Percentiles rank a stretch among this genome's conserved stretches.
phyloP scores from a whole-genome alignment of 2,329 filamentous ascomycete genomes.

The Colletotrichum liriopes region DNA sequence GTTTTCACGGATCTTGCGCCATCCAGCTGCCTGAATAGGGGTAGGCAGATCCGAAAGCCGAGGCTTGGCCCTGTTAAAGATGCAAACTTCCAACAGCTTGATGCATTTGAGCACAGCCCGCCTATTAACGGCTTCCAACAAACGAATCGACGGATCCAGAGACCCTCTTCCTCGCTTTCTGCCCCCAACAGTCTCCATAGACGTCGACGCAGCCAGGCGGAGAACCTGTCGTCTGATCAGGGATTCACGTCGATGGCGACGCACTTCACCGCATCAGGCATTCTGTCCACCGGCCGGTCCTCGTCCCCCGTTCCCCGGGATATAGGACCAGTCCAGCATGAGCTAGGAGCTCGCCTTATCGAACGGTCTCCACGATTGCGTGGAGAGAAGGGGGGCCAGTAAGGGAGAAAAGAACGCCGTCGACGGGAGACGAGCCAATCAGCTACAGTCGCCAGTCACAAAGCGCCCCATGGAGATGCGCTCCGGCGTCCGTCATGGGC shows the following conservation, averaged over 20 bases:
- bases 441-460: background rate
- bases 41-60: background rate
- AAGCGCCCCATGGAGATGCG: background rate
- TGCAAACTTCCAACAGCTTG: constrained; percentile 14
- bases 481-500: constrained; percentile 1
- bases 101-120: background rate
- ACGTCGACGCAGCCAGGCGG: constrained; percentile 19
- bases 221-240: constrained; percentile 4
- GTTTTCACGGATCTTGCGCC: background rate
- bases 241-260: background rate
- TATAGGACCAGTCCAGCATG: constrained; percentile 1
- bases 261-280: constrained; percentile 21
- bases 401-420: constrained; percentile 34
- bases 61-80: constrained; percentile 13
- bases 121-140: background rate
- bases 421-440: constrained; percentile 10
- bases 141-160: background rate
- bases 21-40: background rate
- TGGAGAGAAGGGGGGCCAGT: constrained; percentile 17
- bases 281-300: constrained; percentile 8
- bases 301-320: constrained; percentile 35
- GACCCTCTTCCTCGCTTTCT: background rate
- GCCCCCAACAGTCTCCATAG: constrained; percentile 3
- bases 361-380: constrained; percentile 13
- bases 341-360: constrained; percentile 22